Conservation (phyloP, 176 grass and related monocot genomes). For the Ensete glaucum region DNA sequence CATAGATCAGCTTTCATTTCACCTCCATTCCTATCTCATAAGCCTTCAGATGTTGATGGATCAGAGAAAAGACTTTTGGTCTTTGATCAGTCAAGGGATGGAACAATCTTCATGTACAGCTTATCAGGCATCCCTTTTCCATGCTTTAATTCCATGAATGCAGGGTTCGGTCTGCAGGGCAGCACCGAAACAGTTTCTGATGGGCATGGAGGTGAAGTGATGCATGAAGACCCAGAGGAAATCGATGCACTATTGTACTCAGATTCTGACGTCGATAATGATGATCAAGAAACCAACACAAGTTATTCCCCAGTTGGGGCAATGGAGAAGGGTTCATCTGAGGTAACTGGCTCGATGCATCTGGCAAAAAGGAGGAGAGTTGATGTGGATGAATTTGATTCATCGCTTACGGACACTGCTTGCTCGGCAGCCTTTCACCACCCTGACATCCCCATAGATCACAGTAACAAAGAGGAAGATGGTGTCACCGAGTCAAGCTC, state of each 20-base stretch:
- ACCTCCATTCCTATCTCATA: background rate
- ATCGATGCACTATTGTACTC: slow-evolving; percentile 76
- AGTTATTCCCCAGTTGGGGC: slow-evolving; percentile 21
- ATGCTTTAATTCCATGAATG: slow-evolving; percentile 15
- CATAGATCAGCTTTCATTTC: slow-evolving; percentile 19
- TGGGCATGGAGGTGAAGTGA: slow-evolving; percentile 34
- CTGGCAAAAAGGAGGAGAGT: slow-evolving; percentile 60
- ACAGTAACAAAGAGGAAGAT: slow-evolving; percentile 29
- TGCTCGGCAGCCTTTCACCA: slow-evolving; percentile 41
- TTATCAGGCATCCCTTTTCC: slow-evolving; percentile 5
- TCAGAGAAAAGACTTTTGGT: slow-evolving; percentile 28
- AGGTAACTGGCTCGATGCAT: slow-evolving; percentile 25
- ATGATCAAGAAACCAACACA: slow-evolving; percentile 20
- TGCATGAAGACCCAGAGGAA: slow-evolving; percentile 84
- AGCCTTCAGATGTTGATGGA: slow-evolving; percentile 4
- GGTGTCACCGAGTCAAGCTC: slow-evolving; percentile 43
- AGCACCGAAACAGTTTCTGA: slow-evolving; percentile 53
- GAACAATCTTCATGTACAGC: slow-evolving; percentile 5
- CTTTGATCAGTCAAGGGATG: slow-evolving; percentile 30
- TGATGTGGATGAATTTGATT: slow-evolving; percentile 29
- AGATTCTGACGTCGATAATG: slow-evolving; percentile 47
- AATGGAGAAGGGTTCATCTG: slow-evolving; percentile 31
- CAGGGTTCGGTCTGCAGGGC: slow-evolving; percentile 47
- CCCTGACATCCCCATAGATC: slow-evolving; percentile 1
- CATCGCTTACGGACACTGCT: slow-evolving; percentile 66